These are phyloP conservation scores for Xylaria cubensis DNA, from an alignment of 495 filamentous ascomycete genomes.

Conservation along the genomic window DNA sequence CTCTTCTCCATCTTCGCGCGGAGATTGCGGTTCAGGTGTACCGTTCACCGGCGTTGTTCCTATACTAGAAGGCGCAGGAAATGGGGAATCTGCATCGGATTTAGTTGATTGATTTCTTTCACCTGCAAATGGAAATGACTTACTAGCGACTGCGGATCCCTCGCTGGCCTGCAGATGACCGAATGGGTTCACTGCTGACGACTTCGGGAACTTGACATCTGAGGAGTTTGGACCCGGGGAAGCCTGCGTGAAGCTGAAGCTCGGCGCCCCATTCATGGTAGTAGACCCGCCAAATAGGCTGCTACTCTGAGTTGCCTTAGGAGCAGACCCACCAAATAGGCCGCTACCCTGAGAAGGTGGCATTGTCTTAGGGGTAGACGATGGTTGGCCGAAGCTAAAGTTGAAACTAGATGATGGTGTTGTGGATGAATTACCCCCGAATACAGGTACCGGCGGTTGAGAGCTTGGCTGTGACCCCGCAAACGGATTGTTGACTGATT, in stretches of 20 bases:
- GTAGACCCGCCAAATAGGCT: slow-evolving; percentile 30
- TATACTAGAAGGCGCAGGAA: slow-evolving; percentile 58
- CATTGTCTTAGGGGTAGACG: slow-evolving; percentile 37
- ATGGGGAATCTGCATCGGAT: slow-evolving; percentile 49
- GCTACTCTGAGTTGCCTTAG: slow-evolving; percentile 23
- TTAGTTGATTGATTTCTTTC: slow-evolving; percentile 28
- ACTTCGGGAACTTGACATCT: slow-evolving; percentile 32
- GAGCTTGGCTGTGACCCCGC: slow-evolving; percentile 32
- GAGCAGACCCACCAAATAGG: slow-evolving; percentile 31
- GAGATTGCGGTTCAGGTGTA: slow-evolving; percentile 65
- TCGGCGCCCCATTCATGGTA: slow-evolving; percentile 32
- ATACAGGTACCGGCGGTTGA: slow-evolving; percentile 28
- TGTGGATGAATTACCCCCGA: slow-evolving; percentile 35
- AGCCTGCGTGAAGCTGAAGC: slow-evolving; percentile 38
- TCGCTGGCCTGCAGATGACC: slow-evolving; percentile 46
- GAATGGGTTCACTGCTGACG: slow-evolving; percentile 25
- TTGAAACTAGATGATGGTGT: slow-evolving; percentile 44
- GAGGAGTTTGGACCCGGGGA: slow-evolving; percentile 29
- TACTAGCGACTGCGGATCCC: slow-evolving; percentile 53
- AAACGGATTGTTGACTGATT: slow-evolving; percentile 52
- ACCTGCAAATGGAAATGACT: slow-evolving; percentile 28
- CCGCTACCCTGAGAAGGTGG: slow-evolving; percentile 31
- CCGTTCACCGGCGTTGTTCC: slow-evolving; percentile 65
- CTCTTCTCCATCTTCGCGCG: slow-evolving; percentile 57
- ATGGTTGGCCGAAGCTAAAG: slow-evolving; percentile 39